Percentiles rank a stretch among this genome's conserved stretches.
These are phyloP conservation scores for Cryptosporidium andersoni DNA, from an alignment of 169 alveolate genomes.

Conservation along the genomic window DNA sequence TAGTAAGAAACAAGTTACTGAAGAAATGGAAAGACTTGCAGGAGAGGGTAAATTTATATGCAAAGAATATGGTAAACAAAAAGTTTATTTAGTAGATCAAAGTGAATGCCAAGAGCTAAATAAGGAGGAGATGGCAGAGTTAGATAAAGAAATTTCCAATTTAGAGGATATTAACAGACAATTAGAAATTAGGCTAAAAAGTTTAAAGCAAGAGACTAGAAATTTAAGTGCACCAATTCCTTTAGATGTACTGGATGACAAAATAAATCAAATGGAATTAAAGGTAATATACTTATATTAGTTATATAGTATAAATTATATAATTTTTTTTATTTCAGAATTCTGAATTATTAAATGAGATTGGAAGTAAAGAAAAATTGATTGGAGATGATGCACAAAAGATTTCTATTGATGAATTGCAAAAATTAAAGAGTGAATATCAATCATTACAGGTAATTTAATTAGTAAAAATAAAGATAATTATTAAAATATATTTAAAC, in stretches of 20 bases:
- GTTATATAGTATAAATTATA: not conserved
- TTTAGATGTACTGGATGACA: conserved; percentile 36
- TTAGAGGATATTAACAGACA: conserved; percentile 27
- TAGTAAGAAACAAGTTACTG: conserved; percentile 77
- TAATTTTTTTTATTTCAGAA: conserved; percentile 7
- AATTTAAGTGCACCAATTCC: conserved; percentile 47
- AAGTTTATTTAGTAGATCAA: conserved; percentile 81
- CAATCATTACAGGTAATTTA: conserved; percentile 26
- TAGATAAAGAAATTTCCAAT: conserved; percentile 25
- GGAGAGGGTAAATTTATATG: conserved; percentile 76
- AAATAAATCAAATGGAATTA: conserved; percentile 1
- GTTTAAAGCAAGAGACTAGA: conserved; percentile 53
- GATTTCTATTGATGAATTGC: conserved; percentile 22
- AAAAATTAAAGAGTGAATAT: conserved; percentile 27
- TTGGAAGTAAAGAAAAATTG: conserved; percentile 37
- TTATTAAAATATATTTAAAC: not conserved
- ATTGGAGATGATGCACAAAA: conserved; percentile 26
- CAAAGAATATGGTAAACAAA: conserved; percentile 85
- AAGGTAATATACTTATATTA: conserved; percentile 12
- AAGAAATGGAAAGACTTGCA: conserved; percentile 79
- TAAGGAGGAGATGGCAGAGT: conserved; percentile 60
- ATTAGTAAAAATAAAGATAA: not conserved
- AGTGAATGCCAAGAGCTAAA: conserved; percentile 71
- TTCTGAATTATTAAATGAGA: conserved; percentile 25
- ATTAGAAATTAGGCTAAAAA: conserved; percentile 38